Evolutionary conservation across 441 rosid species (phyloP).

Genomic region (Melastoma candidum): DNA sequence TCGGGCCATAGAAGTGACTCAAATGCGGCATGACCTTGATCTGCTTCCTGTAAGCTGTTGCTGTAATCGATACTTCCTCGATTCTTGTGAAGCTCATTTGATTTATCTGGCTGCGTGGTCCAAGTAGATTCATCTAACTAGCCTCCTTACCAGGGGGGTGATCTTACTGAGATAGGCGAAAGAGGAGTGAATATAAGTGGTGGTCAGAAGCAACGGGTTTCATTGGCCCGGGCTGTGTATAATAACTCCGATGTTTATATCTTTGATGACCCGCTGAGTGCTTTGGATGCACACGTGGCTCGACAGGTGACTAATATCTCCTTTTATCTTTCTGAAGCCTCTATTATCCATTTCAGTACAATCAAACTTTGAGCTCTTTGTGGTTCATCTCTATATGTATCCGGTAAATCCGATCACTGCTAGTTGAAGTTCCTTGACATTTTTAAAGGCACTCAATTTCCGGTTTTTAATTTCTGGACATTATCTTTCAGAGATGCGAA

Average conservation of each 20-base stretch:
- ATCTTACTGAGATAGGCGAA: conserved; percentile 94
- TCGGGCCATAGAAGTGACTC: conserved; percentile 74
- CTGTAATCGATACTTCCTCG: conserved; percentile 2
- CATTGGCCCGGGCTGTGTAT: conserved; percentile 93
- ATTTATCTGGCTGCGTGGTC: conserved; percentile 2
- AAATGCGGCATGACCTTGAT: conserved; percentile 84
- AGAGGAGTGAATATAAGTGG: conserved; percentile 97
- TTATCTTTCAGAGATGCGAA: too few species aligned
- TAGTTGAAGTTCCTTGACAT: too few species aligned
- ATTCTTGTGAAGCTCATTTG: background rate
- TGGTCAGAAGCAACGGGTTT: conserved; percentile 97
- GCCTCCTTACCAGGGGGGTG: conserved; percentile 61
- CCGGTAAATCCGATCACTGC: too few species aligned
- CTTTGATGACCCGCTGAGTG: conserved; percentile 94
- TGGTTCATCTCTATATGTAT: too few species aligned
- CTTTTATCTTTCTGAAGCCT: background rate
- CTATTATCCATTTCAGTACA: too few species aligned
- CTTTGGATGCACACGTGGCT: conserved; percentile 89
- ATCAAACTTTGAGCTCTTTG: too few species aligned
- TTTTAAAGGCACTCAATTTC: too few species aligned
- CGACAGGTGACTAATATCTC: conserved; percentile 53
- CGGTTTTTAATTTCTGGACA: too few species aligned
- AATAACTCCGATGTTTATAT: conserved; percentile 77
- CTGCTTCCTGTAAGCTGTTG: conserved; percentile 67
- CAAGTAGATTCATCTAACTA: conserved; percentile 12